Evolutionary conservation across 169 alveolate genomes (phyloP), one percentile per base, ranked within the genome.

Genomic region (Cryptosporidium canis): DNA sequence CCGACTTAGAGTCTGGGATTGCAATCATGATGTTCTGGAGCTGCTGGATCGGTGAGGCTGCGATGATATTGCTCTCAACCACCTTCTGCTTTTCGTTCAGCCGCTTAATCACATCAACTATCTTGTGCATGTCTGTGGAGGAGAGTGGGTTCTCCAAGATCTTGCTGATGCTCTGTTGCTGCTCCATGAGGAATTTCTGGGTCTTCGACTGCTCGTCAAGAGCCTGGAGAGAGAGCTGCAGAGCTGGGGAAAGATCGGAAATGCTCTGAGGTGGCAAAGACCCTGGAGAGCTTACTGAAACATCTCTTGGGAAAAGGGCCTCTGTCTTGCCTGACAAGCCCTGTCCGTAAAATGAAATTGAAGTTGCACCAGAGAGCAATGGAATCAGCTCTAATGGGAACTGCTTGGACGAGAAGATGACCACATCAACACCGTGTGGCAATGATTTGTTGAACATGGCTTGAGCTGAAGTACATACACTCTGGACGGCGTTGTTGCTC

Each of bases 391-490:
- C 87, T 1, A 45, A 9, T 21, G 87, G 61, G 37, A 77, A 39
- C 71, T 56, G 71, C 47, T 77, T 77, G 2, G 87, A 29, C 12
- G 87, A 77, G 72, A 77, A 77, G 37, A 77, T 77, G 6, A 77
- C 87, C 9, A 77, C 65, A 3, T 77, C 61, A 3, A 77, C 87
- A 43, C 87, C 87, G 58, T 77, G 87, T 77, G 87, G 87, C 24
- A 77, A 29, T 24, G 87, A 71, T 24, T 63, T 77, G 27, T 18
- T 61, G 43, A 77, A 77, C 18, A 43, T 6, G 29, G 37, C 18
- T 24, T 77, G 87, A 61, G 72, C 87, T 4, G 53, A 56, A 8
- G 87, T 77, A 77, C 87, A 77, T 8, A 77, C 72, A 12, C 72
- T 61, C 31, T 77, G 87, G 4, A 77, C 87, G n/a, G 72, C 33